phyloP scores from a whole-genome alignment of 2,329 filamentous ascomycete species.

The Neonectria neomacrospora region DNA sequence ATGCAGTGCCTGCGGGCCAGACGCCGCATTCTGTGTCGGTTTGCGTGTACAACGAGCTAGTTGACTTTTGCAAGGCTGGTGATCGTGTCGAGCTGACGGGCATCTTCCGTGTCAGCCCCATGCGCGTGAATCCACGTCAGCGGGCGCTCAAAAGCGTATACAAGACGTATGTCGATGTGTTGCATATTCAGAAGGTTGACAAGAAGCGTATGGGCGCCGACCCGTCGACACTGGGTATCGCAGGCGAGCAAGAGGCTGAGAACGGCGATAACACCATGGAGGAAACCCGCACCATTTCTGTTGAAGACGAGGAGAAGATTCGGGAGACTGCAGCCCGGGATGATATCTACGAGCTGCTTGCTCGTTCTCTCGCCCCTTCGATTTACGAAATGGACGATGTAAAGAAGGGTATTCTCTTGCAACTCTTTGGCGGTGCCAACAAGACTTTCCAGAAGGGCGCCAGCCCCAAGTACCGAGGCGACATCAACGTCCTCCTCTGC shows the following conservation, averaged over 20 bases:
- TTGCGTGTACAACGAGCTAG: slow-evolving; percentile 95
- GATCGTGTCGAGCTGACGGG: slow-evolving; percentile 95
- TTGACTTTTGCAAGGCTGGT: slow-evolving; percentile 98
- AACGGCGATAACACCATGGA: slow-evolving; percentile 80
- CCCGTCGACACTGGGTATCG: slow-evolving; percentile 84
- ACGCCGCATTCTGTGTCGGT: slow-evolving; percentile 97
- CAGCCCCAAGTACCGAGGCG: slow-evolving; percentile 93
- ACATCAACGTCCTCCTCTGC: slow-evolving; percentile 96
- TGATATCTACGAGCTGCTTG: slow-evolving; percentile 93
- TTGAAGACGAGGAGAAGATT: slow-evolving; percentile 92
- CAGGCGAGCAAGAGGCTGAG: slow-evolving; percentile 73
- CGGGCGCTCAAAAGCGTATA: slow-evolving; percentile 93
- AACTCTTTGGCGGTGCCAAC: slow-evolving; percentile 97
- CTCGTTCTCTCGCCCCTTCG: slow-evolving; percentile 90
- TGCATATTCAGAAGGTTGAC: slow-evolving; percentile 97
- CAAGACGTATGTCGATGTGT: slow-evolving; percentile 96
- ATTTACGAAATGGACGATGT: slow-evolving; percentile 99
- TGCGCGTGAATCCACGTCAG: slow-evolving; percentile 93
- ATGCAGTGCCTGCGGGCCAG: slow-evolving; percentile 93
- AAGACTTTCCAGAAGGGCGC: slow-evolving; percentile 98
- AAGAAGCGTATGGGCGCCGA: slow-evolving; percentile 95
- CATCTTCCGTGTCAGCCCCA: slow-evolving; percentile 94
- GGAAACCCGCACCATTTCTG: slow-evolving; percentile 82
- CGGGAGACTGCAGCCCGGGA: slow-evolving; percentile 79
- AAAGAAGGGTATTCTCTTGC: slow-evolving; percentile 96